Percentiles rank a stretch among this genome's conserved stretches.
phyloP scores from a whole-genome alignment of 345 rosid species.

The Euphorbia tirucalli region DNA sequence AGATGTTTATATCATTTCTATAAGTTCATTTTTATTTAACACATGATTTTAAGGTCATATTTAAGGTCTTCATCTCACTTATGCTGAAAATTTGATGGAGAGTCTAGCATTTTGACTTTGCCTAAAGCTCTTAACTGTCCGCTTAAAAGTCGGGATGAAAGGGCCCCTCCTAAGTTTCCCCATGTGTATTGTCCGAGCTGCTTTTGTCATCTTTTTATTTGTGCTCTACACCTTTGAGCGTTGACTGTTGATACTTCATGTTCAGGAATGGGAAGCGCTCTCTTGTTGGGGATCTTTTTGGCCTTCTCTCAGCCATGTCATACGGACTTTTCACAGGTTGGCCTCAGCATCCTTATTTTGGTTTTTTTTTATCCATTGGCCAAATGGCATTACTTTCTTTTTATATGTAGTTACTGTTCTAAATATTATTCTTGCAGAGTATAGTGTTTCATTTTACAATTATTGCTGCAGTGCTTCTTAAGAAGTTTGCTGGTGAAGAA shows the following conservation, averaged over 20 bases:
- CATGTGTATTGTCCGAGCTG: constrained; percentile 19
- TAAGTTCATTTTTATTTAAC: background rate
- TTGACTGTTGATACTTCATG: constrained; percentile 56
- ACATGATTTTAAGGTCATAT: background rate
- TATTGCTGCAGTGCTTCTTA: constrained; percentile 79
- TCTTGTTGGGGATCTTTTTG: constrained; percentile 89
- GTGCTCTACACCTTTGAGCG: constrained; percentile 23
- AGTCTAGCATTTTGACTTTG: background rate
- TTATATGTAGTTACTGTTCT: background rate
- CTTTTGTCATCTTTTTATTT: constrained; percentile 23
- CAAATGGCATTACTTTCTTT: background rate
- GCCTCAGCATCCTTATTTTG: background rate
- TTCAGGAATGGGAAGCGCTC: constrained; percentile 82
- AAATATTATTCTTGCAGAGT: constrained; percentile 5
- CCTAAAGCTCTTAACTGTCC: constrained; percentile 1
- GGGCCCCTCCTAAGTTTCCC: too few species aligned
- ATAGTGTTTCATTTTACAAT: constrained; percentile 13
- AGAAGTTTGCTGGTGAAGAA: constrained; percentile 94
- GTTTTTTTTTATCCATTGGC: background rate
- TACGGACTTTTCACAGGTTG: constrained; percentile 95
- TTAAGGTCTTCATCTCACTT: background rate
- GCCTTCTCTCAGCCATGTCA: constrained; percentile 91
- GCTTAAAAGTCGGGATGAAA: too few species aligned
- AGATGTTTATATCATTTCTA: background rate
- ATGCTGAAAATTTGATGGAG: background rate